These are phyloP conservation scores for Rhamnella rubrinervis DNA, from an alignment of 331 rosid species.

Conservation along the genomic window DNA sequence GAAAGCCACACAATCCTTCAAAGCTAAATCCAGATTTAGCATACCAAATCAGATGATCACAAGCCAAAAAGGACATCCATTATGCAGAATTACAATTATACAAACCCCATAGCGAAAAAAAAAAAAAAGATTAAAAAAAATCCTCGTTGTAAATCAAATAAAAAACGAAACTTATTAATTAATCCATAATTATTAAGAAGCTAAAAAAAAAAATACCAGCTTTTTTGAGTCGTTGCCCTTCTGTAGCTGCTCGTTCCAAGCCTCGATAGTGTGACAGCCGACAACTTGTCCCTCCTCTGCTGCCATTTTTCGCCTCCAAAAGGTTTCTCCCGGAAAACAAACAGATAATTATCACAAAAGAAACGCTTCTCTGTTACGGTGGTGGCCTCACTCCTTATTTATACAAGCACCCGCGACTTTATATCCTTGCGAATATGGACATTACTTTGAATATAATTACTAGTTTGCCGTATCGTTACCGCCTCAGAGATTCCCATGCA, in stretches of 20 bases:
- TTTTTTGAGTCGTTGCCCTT: conserved; percentile 67
- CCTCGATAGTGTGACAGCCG: conserved; percentile 61
- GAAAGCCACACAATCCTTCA: not conserved
- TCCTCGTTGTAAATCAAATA: not conserved
- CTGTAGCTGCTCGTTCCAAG: conserved; percentile 65
- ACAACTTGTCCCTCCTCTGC: conserved; percentile 80
- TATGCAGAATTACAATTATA: conserved; percentile 2
- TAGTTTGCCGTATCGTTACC: conserved; percentile 33
- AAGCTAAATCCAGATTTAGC: not conserved
- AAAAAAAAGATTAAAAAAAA: not conserved
- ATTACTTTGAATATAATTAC: not conserved
- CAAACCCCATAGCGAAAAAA: not conserved
- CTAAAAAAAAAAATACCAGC: conserved; percentile 36
- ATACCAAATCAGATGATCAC: not conserved
- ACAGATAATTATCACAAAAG: not conserved
- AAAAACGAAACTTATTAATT: not conserved
- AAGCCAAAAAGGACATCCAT: conserved; percentile 1
- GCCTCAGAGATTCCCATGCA: conserved; percentile 23
- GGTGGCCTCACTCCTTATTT: conserved; percentile 4
- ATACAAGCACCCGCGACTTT: conserved; percentile 8
- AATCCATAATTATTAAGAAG: too few species aligned
- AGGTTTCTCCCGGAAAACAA: not conserved
- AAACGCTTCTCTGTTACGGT: not conserved
- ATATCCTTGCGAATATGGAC: not conserved
- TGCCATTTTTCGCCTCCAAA: conserved; percentile 34